These are phyloP conservation scores for Aspergillus sp. DNA, from an alignment of 2,329 filamentous ascomycete species.

Conservation along the genomic window DNA sequence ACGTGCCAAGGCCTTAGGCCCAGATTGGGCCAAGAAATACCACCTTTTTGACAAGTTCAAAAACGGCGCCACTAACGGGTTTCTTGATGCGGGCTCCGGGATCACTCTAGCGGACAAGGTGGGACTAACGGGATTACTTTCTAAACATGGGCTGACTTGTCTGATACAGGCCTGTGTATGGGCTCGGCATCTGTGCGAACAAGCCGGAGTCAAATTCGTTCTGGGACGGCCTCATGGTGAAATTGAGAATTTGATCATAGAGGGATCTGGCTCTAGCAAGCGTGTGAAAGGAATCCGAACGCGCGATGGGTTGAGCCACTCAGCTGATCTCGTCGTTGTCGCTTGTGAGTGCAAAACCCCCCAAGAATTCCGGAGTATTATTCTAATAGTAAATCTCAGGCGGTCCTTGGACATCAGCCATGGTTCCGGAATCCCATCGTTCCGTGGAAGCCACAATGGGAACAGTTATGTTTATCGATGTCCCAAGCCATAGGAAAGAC, in stretches of 20 bases:
- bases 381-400: background rate
- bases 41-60: slow-evolving; percentile 18
- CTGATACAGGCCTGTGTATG: slow-evolving; percentile 13
- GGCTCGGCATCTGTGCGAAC: slow-evolving; percentile 14
- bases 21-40: slow-evolving; percentile 16
- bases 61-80: slow-evolving; percentile 14
- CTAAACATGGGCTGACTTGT: background rate
- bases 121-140: background rate
- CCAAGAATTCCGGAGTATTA: background rate
- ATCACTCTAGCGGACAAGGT: slow-evolving; percentile 22
- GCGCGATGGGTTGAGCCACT: slow-evolving; percentile 14
- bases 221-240: slow-evolving; percentile 14
- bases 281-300: slow-evolving; percentile 21
- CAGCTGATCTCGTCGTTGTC: slow-evolving; percentile 18
- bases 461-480: slow-evolving; percentile 25
- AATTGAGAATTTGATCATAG: slow-evolving; percentile 3
- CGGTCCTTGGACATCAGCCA: slow-evolving; percentile 22
- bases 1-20: slow-evolving; percentile 7
- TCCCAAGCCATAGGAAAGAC: slow-evolving; percentile 18
- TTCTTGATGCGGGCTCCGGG: slow-evolving; percentile 18
- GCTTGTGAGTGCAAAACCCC: slow-evolving; percentile 8
- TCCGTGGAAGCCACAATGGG: slow-evolving; percentile 34
- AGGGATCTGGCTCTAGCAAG: slow-evolving; percentile 6
- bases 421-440: slow-evolving; percentile 19
- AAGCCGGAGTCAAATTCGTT: slow-evolving; percentile 21